Percentiles rank a stretch among this genome's conserved stretches.
These are phyloP conservation scores for Verruconis gallopava DNA, from an alignment of 2,329 filamentous ascomycete genomes.

Conservation along the genomic window DNA sequence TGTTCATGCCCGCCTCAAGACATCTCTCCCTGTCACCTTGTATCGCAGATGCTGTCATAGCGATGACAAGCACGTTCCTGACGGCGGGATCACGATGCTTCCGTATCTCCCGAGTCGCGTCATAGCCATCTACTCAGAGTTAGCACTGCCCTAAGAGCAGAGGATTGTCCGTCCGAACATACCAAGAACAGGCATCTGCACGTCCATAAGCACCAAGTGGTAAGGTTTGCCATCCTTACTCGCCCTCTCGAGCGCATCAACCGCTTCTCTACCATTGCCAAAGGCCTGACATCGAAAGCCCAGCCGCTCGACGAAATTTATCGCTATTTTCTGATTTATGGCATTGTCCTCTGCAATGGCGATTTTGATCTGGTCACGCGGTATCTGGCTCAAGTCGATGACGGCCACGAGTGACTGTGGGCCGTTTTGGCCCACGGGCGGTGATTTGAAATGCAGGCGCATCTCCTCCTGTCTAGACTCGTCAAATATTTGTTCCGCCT, in stretches of 20 bases:
- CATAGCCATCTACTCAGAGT: constrained; percentile 58
- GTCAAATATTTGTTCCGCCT: constrained; percentile 23
- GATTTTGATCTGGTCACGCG: constrained; percentile 66
- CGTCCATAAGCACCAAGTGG: constrained; percentile 88
- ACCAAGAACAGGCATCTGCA: constrained; percentile 89
- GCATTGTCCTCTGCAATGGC: constrained; percentile 93
- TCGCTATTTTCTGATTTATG: constrained; percentile 89
- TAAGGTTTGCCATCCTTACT: constrained; percentile 63
- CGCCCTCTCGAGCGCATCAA: constrained; percentile 67
- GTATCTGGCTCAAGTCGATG: constrained; percentile 57
- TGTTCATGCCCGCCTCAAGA: constrained; percentile 92
- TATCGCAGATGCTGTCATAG: constrained; percentile 93
- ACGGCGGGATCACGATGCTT: constrained; percentile 65
- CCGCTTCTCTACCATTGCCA: constrained; percentile 76
- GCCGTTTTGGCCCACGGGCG: constrained; percentile 9
- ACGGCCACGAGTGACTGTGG: constrained; percentile 28
- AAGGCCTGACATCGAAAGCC: constrained; percentile 82
- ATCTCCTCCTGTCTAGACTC: constrained; percentile 35
- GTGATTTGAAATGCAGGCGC: constrained; percentile 43
- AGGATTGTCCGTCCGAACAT: too few relatives aligned
- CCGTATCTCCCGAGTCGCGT: constrained; percentile 67
- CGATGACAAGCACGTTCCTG: constrained; percentile 77
- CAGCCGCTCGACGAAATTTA: constrained; percentile 76
- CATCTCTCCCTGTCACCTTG: constrained; percentile 92
- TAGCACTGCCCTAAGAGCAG: too few relatives aligned